Base-by-base conservation (phyloP, 176 grass and related monocot species). In the Eragrostis curvula region DNA sequence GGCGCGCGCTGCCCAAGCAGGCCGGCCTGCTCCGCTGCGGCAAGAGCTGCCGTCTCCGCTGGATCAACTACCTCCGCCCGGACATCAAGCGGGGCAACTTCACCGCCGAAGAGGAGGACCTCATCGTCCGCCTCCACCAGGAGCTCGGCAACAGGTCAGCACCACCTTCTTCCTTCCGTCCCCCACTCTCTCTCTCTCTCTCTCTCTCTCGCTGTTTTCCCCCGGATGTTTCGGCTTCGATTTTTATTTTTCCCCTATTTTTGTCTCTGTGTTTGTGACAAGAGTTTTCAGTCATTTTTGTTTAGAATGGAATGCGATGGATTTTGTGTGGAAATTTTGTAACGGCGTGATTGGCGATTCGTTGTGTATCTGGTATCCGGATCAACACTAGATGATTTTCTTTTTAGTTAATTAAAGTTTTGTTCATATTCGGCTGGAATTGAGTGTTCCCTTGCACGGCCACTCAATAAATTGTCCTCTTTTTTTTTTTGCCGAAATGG, bases 81-180 rank as follows among this genome's bases (percentile, higher is more conserved):
- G 87, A 90, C 81, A 87, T 93, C 72, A 93, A 90, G 85, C 84
- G 91, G 24, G 91, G 91, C 25, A 82, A 87, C 85, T 93, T 93
- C 76, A 79, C 81, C 73, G 45, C 76, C 81, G 77, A 87, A 45
- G 87, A 93, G 84, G 91, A 93, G 58, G 91, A 78, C 71, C 66
- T 60, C 48, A 79, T 88, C 73, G 49, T 91, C 78, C 66, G 73
- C 66, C 86, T 88, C 71, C 90, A 91, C 52, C 14, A 41, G 24
- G 39, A 75, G 15, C 82, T 88, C 69, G 86, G 90, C 76, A 91
- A 88, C 86, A 79, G 78, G 90, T 88, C 69, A 23, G 48, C 30
- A 50, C 27, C 41, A 12, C 74, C 23, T 25, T 16, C n/a, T 3
- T 18, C 18, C 17, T 20, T 11, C 17, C 24, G 14, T 12, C 23